A percentile compares a stretch with the other conserved stretches of the same genome.
Evolutionary conservation across 1,139 yeast species (phyloP).

Genomic region (Diutina neorugosa): DNA sequence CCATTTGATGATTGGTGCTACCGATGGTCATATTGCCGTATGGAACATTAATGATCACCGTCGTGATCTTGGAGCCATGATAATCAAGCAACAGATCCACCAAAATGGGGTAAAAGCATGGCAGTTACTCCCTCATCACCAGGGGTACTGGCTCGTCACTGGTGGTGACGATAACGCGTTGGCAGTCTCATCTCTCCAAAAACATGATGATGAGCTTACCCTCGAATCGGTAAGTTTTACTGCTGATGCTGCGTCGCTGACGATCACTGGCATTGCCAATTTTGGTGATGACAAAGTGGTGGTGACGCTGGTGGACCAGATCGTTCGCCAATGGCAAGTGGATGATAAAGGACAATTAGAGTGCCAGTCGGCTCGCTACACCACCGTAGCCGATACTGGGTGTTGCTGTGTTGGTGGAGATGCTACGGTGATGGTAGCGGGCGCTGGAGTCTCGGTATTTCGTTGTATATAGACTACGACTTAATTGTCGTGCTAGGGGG

Average conservation of each 20-base stretch:
- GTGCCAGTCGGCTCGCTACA: constrained; percentile 37
- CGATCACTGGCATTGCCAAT: constrained; percentile 55
- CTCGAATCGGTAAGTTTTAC: constrained; percentile 20
- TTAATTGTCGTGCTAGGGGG: neutral
- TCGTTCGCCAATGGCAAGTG: constrained; percentile 51
- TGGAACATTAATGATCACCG: constrained; percentile 29
- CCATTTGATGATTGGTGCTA: constrained; percentile 48
- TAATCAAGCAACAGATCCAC: constrained; percentile 46
- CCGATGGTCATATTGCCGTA: constrained; percentile 67
- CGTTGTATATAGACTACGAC: neutral
- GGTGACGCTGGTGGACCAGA: constrained; percentile 70
- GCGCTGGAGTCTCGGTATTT: constrained; percentile 40
- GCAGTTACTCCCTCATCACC: constrained; percentile 9
- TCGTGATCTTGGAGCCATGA: constrained; percentile 13
- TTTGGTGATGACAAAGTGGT: constrained; percentile 17
- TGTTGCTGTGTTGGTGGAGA: constrained; percentile 33
- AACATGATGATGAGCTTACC: constrained; percentile 8
- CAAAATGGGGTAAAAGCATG: constrained; percentile 74
- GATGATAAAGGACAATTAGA: constrained; percentile 15
- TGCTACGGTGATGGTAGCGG: constrained; percentile 40
- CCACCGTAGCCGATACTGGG: constrained; percentile 89
- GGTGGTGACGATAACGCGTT: constrained; percentile 94
- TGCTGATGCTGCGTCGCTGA: constrained; percentile 68
- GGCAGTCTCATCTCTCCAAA: constrained; percentile 27
- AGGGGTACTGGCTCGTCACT: constrained; percentile 34